Base-by-base conservation (phyloP, 116 monocot species). In the Iris pallida region DNA sequence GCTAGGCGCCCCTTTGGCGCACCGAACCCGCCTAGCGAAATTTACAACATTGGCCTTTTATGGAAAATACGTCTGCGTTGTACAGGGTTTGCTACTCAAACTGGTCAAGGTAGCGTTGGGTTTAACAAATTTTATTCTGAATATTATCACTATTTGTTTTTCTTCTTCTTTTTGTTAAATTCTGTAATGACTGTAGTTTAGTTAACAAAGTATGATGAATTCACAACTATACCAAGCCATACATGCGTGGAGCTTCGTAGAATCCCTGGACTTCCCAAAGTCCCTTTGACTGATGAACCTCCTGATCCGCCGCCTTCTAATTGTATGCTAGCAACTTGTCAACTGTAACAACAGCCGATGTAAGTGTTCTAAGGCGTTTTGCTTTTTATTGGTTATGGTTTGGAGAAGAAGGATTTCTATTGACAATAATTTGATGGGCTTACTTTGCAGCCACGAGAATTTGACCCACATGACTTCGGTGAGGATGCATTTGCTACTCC, bases 161-260 rank as follows among this genome's bases (percentile, higher is more conserved):
- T 10, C 4, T 53, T 20, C 5, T 13, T 48, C 76, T 57, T 71
- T 70, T 72, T 84, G 16, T 65, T 66, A 51, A 64, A 52, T 70
- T 73, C 77, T n/a, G n/a, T n/a, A n/a, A n/a, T 20, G 68, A 75
- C 49, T 53, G 61, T 16, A 62, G 83, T 80, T 76, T 71, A 59
- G 53, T 48, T 97, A 93, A 88, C 93, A 98, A 93, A 98, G 48
- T 98, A 98, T 70, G 93, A 98, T 70, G 98, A 98, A 77, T 83
- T 78, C 40, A 80, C 88, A 10, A 82, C 93, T 87, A 93, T 98
- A 66, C 98, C 98, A 4, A 98, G 84, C 86, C 92, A 98, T 80
- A 98, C 93, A 17, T 93, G 90, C 6, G 93, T 98, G 61, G 73
- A 93, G 78, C 81, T 98, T 78, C 98, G 98, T 54, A 85, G 98